Conservation (phyloP, 305 asterid species). For the Fraxinus greggii region DNA sequence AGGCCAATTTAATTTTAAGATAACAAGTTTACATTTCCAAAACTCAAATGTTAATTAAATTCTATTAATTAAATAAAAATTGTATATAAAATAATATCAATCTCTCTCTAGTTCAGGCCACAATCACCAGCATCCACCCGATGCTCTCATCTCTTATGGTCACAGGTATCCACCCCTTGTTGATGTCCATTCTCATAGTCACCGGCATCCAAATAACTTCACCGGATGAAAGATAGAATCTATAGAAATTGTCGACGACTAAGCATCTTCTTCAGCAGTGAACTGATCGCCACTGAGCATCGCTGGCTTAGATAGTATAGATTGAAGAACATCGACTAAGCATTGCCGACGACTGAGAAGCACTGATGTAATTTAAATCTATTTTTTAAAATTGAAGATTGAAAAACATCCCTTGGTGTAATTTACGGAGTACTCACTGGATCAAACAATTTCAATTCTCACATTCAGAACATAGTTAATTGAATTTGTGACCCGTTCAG, state of each 20-base stretch:
- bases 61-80: too few relatives aligned
- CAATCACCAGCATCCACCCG: too few relatives aligned
- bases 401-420: background rate
- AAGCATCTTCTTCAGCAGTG: background rate
- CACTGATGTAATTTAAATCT: background rate
- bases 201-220: background rate
- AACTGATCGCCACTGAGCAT: background rate
- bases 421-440: background rate
- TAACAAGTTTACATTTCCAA: background rate
- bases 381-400: too few relatives aligned
- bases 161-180: too few relatives aligned
- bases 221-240: too few relatives aligned
- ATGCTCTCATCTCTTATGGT: too few relatives aligned
- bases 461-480: background rate
- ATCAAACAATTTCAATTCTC: background rate
- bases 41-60: background rate
- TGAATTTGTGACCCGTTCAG: too few relatives aligned
- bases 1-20: background rate
- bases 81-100: too few relatives aligned
- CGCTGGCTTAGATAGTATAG: background rate
- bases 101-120: too few relatives aligned
- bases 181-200: background rate
- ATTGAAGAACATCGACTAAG: background rate
- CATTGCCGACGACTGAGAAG: background rate
- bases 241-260: background rate